Evolutionary conservation across 305 asterid species (phyloP), one percentile per base, ranked within the genome.

Genomic region (Fraxinus baroniana): DNA sequence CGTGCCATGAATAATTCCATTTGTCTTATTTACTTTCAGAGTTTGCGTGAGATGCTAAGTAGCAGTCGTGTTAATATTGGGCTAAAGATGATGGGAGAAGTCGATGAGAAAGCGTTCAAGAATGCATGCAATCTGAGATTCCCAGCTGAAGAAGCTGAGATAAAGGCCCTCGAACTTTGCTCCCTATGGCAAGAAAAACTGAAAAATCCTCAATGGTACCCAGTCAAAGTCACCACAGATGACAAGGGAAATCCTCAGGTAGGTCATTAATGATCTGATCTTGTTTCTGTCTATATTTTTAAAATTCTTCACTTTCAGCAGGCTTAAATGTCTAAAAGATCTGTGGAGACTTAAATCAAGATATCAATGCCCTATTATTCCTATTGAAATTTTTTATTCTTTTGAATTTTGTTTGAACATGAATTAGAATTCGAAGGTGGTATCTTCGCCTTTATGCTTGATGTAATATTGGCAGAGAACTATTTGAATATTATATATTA

Each of bases 31-130:
- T 68, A 3, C 71, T 72, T 84, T 80, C 88, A 92, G 98, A 94
- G 94, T 71, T 86, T 95, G 83, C 81, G 22, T 2, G 93, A 92
- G 37, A 72, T 93, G 88, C 78, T 88, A 87, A 87, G 32, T 28
- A 87, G 90, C 85, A 49, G 28, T 75, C 94, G 91, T 26, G 86
- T 88, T 7, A 89, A 82, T 77, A 91, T 94, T 39, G 94, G 94
- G 80, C 85, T 93, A 36, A 93, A 91, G 84, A 90, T 94, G 78
- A 92, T 92, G 95, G 97, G 97, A 4, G 97, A 91, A 78, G 83
- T 91, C 17, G 95, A 93, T 74, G 84, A 83, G 39, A 92, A 91
- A 86, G 83, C 91, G 55, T 91, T 94, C 77, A 91, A 84, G 83
- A 85, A 52, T 28, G 90, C 85, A 30, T 93, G 97, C 91, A 91